A percentile compares a stretch with the other conserved stretches of the same genome.
These are phyloP conservation scores for Linnemannia schmuckeri DNA, from an alignment of 192 early-diverging fungal species.

Conservation along the genomic window DNA sequence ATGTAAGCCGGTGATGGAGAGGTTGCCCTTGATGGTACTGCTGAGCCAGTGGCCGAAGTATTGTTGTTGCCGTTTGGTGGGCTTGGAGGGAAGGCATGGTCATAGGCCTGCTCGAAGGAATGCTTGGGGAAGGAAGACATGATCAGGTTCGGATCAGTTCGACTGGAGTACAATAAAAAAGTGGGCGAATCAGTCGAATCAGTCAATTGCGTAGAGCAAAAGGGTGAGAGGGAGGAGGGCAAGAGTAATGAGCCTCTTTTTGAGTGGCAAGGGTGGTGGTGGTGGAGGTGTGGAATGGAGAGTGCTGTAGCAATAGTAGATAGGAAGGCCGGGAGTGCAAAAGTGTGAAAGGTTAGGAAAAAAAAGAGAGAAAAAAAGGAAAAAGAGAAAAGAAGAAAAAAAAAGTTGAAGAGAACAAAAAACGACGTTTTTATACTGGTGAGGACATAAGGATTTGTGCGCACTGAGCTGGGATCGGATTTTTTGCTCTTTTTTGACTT, in stretches of 20 bases:
- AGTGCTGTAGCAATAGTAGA: too few species aligned
- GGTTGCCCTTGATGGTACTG: neutral
- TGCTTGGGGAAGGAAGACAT: constrained; percentile 51
- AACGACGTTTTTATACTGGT: neutral
- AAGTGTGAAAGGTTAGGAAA: neutral
- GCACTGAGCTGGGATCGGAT: neutral
- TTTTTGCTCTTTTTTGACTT: neutral
- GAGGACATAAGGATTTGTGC: neutral
- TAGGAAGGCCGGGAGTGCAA: neutral
- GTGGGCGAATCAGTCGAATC: neutral
- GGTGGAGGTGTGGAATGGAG: neutral
- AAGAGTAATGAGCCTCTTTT: neutral
- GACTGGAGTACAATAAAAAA: neutral
- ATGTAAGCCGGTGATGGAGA: neutral
- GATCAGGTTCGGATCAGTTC: neutral
- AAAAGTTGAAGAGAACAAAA: neutral
- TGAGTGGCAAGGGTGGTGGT: neutral
- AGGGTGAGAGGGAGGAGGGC: neutral
- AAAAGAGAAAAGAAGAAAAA: constrained; percentile 5
- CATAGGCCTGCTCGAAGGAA: constrained; percentile 34
- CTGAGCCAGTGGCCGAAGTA: neutral
- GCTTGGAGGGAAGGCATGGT: constrained; percentile 36
- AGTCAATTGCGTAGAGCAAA: neutral
- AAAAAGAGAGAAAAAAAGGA: neutral
- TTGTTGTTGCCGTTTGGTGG: constrained; percentile 4